Conservation (phyloP, 331 rosid genomes). For the Telfairia occidentalis region DNA sequence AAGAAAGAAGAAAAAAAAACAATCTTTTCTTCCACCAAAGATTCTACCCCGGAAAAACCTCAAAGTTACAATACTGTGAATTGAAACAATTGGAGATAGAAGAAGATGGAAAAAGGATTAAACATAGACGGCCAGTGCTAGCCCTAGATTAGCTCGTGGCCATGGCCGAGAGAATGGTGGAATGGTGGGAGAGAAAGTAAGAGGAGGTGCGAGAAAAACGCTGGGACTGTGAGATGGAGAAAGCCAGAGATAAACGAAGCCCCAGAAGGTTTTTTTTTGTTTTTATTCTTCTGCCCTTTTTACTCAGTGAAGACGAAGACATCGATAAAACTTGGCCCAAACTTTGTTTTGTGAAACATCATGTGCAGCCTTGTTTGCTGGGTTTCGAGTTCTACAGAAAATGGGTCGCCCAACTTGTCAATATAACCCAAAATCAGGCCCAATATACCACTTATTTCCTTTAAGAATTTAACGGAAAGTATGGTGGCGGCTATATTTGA, state of each 20-base stretch:
- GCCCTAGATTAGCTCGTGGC: constrained; percentile 21
- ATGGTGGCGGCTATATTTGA: no score
- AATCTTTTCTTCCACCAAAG: background rate
- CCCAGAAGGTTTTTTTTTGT: background rate
- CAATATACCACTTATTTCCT: no score
- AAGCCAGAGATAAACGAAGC: constrained; percentile 2
- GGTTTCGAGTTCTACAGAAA: background rate
- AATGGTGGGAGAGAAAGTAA: background rate
- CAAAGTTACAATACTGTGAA: background rate
- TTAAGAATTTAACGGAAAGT: no score
- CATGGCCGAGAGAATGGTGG: background rate
- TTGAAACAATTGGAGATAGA: background rate
- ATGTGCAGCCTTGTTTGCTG: background rate
- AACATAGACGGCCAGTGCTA: constrained; percentile 6
- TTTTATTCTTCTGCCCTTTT: background rate
- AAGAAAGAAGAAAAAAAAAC: background rate
- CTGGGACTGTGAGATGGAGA: background rate
- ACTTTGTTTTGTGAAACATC: background rate
- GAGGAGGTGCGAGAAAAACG: background rate
- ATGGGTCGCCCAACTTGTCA: background rate
- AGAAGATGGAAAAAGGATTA: background rate
- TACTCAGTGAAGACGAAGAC: background rate
- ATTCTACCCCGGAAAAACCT: background rate
- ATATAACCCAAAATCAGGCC: no score
- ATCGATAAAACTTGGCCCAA: background rate